Percentiles rank a stretch among this genome's conserved stretches.
Conservation (phyloP, 202 grass and related monocot genomes). For the Setaria italica region DNA sequence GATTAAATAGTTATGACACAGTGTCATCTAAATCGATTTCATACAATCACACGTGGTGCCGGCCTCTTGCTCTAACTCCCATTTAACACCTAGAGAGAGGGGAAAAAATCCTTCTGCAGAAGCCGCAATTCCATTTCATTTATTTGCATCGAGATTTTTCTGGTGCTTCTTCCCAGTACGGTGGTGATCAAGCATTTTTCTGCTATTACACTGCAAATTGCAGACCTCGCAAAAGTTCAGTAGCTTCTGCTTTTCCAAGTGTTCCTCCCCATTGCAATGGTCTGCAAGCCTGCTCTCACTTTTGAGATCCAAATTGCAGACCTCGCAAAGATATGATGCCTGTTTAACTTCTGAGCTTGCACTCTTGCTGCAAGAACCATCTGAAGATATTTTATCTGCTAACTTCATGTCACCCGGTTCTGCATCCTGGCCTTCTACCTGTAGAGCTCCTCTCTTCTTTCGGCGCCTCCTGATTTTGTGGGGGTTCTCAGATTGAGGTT, state of each 20-base stretch:
- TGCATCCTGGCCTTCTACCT: not conserved
- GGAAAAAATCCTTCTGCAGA: not conserved
- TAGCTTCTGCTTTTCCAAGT: not conserved
- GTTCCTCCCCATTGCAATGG: constrained; percentile 5
- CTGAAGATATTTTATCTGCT: not conserved
- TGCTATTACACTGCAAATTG: constrained; percentile 1
- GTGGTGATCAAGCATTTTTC: constrained; percentile 7
- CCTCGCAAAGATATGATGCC: not conserved
- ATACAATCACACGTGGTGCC: not conserved
- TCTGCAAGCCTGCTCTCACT: not conserved
- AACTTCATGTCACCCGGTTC: not conserved
- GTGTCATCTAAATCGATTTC: not conserved
- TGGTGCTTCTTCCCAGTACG: constrained; percentile 29
- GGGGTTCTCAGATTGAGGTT: constrained; percentile 26
- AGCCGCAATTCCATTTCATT: not conserved
- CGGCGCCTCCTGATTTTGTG: not conserved
- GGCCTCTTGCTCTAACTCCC: not conserved
- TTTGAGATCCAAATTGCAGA: constrained; percentile 14
- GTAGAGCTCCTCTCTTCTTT: constrained; percentile 20
- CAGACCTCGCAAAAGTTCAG: constrained; percentile 5
- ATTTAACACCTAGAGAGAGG: not conserved
- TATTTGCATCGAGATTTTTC: constrained; percentile 19
- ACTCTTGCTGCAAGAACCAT: not conserved
- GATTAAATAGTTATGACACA: not conserved
- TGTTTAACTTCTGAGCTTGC: not conserved